phyloP scores from a whole-genome alignment of 257 asterid species.

The Hygrophila difformis region DNA sequence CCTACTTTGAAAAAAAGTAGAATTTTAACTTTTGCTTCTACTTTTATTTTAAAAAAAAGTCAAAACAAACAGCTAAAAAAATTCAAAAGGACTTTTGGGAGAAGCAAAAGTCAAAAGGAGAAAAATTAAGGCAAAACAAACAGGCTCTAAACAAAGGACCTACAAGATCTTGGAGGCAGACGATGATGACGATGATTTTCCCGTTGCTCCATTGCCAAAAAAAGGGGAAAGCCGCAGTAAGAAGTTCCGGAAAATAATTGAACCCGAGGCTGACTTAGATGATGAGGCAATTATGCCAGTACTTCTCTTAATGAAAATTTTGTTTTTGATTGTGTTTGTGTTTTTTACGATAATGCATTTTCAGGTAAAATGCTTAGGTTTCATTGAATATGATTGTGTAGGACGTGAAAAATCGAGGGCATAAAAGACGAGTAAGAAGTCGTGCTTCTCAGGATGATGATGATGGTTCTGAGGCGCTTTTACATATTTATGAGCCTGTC shows the following conservation, averaged over 20 bases:
- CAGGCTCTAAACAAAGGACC: constrained; percentile 54
- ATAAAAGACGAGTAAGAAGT: constrained; percentile 55
- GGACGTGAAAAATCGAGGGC: constrained; percentile 27
- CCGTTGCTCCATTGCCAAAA: constrained; percentile 30
- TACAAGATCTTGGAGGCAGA: constrained; percentile 73
- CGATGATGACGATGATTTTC: constrained; percentile 49
- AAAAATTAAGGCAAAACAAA: too few species aligned
- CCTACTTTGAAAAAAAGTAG: too few species aligned
- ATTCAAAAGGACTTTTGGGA: too few species aligned
- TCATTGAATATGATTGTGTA: constrained; percentile 28
- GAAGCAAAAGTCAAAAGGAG: too few species aligned
- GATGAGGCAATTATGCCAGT: constrained; percentile 51
- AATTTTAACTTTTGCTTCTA: too few species aligned
- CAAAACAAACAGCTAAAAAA: too few species aligned
- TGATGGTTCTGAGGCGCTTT: constrained; percentile 69
- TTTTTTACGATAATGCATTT: constrained; percentile 15
- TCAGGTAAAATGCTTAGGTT: constrained; percentile 19
- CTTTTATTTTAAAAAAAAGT: too few species aligned
- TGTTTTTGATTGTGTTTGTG: constrained; percentile 21
- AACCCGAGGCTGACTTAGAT: constrained; percentile 53
- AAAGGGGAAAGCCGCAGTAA: constrained; percentile 47
- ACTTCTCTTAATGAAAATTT: constrained; percentile 22
- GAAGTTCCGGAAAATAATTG: constrained; percentile 76
- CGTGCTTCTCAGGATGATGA: constrained; percentile 45
- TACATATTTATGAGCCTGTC: constrained; percentile 1